Evolutionary conservation across 331 rosid species (phyloP), one percentile per base, ranked within the genome.

Genomic region (Prunus yedoensis): DNA sequence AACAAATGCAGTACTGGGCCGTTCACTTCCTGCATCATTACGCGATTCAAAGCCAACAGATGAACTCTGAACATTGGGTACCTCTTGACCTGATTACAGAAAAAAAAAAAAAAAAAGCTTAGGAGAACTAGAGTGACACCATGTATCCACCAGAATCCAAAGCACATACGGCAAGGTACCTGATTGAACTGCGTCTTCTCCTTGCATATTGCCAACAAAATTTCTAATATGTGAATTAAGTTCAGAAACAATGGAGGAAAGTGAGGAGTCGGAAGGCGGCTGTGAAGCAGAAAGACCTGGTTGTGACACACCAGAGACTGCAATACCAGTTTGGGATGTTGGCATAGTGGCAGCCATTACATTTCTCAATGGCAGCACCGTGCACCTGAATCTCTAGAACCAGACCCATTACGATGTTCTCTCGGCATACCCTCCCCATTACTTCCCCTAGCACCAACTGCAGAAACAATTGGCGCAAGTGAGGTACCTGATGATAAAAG

Each of bases 401-500:
- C 93, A 74, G 86, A 63, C 64, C 78, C 92, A 78, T 67, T 82
- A 13, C 17, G 93, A 18, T 62, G 85, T 62, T 91, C 94, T 57
- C 79, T 87, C 59, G 83, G 87, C 68, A 71, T 60, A 51, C 94
- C 97, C 68, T 95, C 97, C 69, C 81, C 97, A 71, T 85, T 86
- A 78, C 75, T 88, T 76, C 96, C 80, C 86, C 97, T 87, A 45
- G 96, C 74, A 81, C 96, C 92, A 72, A 90, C 88, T 66, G 87
- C 82, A 38, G 97, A 82, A 82, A 83, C 84, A 68, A 89, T 82
- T 80, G 89, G 92, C 3, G 86, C 77, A 74, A 87, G 86, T 64
- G 91, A 75, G 78, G 88, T 60, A 52, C 91, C 89, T 85, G 66
- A 46, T 56, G 68, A 60, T 47, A 78, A 72, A 77, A 71, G 80